Evolutionary conservation across 2,329 filamentous ascomycete genomes (phyloP).

Genomic region (Pseudofabraea citricarpa): DNA sequence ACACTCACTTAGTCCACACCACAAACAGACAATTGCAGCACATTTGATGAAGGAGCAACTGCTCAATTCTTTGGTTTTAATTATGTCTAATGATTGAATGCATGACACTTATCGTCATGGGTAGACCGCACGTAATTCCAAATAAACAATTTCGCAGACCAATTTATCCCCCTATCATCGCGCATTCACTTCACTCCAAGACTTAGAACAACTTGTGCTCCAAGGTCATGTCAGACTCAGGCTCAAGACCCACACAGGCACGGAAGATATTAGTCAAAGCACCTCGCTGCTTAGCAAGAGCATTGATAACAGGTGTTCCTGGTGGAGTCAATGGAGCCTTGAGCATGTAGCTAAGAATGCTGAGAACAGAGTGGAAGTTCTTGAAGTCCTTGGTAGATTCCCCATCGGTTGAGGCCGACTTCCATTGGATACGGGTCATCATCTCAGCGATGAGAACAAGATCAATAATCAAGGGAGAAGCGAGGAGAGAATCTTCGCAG

Average conservation of each 20-base stretch:
- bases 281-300: conserved; percentile 90
- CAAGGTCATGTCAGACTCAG: conserved; percentile 97
- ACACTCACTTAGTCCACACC: too few relatives aligned
- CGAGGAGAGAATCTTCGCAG: conserved; percentile 95
- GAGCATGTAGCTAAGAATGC: conserved; percentile 98
- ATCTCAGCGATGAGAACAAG: conserved; percentile 90
- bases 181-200: not conserved
- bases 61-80: conserved; percentile 11
- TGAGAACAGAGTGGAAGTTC: conserved; percentile 95
- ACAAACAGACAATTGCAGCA: not conserved
- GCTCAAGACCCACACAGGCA: conserved; percentile 92
- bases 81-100: conserved; percentile 25
- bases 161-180: not conserved
- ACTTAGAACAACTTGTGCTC: conserved; percentile 92
- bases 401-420: conserved; percentile 49
- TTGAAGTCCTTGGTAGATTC: conserved; percentile 65
- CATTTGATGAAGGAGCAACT: conserved; percentile 11
- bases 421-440: conserved; percentile 98
- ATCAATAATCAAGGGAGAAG: conserved; percentile 95
- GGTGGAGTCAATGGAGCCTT: conserved; percentile 91
- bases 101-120: conserved; percentile 25
- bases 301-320: conserved; percentile 92
- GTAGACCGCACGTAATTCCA: conserved; percentile 14
- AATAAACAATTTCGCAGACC: not conserved
- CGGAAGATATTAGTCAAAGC: conserved; percentile 98